Evolutionary conservation across 2,329 filamentous ascomycete genomes (phyloP).

Genomic region (Orbilia oligospora): DNA sequence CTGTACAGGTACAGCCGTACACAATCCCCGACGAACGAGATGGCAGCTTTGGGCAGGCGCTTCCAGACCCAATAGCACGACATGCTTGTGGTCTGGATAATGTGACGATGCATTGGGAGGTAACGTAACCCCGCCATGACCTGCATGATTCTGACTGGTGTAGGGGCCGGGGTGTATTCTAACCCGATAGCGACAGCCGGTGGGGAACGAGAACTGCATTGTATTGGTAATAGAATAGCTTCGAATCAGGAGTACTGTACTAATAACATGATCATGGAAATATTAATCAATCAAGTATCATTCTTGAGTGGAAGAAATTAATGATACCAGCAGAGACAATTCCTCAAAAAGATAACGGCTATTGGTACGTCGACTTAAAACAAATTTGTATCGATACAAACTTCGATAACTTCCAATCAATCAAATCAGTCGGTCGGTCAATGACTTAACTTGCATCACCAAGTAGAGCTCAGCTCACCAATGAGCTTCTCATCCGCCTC

Average conservation of each 20-base stretch:
- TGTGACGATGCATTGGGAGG: constrained; percentile 26
- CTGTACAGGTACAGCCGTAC: constrained; percentile 31
- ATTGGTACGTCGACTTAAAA: background rate
- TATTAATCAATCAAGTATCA: background rate
- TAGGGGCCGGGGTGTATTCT: constrained; percentile 44
- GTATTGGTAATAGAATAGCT: background rate
- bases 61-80: constrained; percentile 46
- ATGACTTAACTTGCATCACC: background rate
- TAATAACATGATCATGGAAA: background rate
- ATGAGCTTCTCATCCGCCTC: background rate
- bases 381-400: background rate
- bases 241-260: too few species aligned
- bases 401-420: background rate
- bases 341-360: background rate
- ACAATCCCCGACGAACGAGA: background rate
- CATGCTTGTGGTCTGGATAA: constrained; percentile 1
- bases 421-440: too few species aligned
- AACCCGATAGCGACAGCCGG: constrained; percentile 29
- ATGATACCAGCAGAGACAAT: background rate
- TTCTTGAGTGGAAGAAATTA: background rate
- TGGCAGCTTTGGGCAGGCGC: constrained; percentile 31
- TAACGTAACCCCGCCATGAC: constrained; percentile 55
- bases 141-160: constrained; percentile 49
- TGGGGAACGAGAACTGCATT: constrained; percentile 15
- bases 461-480: constrained; percentile 5